These are phyloP conservation scores for Sugiyamaella xylanicola DNA, from an alignment of 1,139 yeast genomes.

Conservation along the genomic window DNA sequence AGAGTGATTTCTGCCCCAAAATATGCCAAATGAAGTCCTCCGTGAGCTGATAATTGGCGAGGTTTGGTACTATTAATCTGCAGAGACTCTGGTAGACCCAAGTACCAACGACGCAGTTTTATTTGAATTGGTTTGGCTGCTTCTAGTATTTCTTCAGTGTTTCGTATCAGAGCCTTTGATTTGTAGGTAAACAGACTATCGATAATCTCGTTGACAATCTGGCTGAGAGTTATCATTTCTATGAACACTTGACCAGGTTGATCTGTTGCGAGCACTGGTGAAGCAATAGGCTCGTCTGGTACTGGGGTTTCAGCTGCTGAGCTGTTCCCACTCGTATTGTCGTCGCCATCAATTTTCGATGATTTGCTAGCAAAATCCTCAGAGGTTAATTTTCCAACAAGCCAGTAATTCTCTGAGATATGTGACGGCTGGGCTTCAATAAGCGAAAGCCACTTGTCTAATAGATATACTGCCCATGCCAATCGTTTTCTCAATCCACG, in stretches of 20 bases:
- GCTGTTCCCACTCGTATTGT: slow-evolving; percentile 47
- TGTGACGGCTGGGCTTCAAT: slow-evolving; percentile 83
- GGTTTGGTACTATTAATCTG: slow-evolving; percentile 41
- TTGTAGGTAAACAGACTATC: slow-evolving; percentile 69
- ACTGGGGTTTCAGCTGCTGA: slow-evolving; percentile 43
- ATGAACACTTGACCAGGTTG: slow-evolving; percentile 53
- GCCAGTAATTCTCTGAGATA: slow-evolving; percentile 40
- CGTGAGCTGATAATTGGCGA: slow-evolving; percentile 52
- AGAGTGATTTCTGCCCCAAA: slow-evolving; percentile 85
- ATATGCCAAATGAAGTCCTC: slow-evolving; percentile 78
- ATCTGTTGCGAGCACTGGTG: slow-evolving; percentile 45
- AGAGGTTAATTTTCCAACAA: slow-evolving; percentile 37
- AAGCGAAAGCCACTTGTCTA: slow-evolving; percentile 84
- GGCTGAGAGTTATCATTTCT: slow-evolving; percentile 67
- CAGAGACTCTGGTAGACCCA: slow-evolving; percentile 66
- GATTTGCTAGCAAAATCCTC: slow-evolving; percentile 36
- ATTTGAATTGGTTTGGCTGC: slow-evolving; percentile 85
- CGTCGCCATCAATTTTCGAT: slow-evolving; percentile 3
- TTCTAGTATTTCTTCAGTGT: slow-evolving; percentile 66
- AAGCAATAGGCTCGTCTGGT: slow-evolving; percentile 44
- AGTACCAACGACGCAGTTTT: slow-evolving; percentile 80
- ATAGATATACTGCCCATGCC: slow-evolving; percentile 92
- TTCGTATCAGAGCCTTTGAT: slow-evolving; percentile 58
- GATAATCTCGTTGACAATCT: slow-evolving; percentile 71
- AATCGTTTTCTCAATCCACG: slow-evolving; percentile 77